phyloP scores from a whole-genome alignment of 1,284 basidiomycete species.

The Marasmius tenuissimus region DNA sequence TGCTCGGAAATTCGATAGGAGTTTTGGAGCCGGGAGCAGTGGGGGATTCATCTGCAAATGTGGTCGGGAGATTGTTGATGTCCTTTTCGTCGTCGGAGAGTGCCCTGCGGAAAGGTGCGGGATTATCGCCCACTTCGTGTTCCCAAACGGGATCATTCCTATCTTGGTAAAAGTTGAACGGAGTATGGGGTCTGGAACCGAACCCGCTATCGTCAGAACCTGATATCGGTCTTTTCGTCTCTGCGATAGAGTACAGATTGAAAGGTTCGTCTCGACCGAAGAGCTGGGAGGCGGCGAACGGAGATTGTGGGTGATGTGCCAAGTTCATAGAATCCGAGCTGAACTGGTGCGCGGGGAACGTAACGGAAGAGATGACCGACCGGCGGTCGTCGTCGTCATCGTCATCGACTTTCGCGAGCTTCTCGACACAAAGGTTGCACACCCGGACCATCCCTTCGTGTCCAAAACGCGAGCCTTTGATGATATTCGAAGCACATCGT shows the following conservation, averaged over 20 bases:
- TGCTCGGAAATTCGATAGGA: constrained; percentile 54
- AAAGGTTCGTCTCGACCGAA: constrained; percentile 79
- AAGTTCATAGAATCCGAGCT: constrained; percentile 48
- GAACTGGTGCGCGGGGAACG: constrained; percentile 63
- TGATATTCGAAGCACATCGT: constrained; percentile 94
- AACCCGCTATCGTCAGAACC: constrained; percentile 55
- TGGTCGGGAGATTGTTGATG: constrained; percentile 35
- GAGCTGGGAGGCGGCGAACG: constrained; percentile 85
- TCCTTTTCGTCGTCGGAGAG: constrained; percentile 79
- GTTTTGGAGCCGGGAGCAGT: constrained; percentile 47
- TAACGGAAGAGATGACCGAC: constrained; percentile 68
- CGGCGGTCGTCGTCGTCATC: constrained; percentile 84
- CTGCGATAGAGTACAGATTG: constrained; percentile 77
- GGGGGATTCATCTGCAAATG: constrained; percentile 46
- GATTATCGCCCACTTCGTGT: constrained; percentile 46
- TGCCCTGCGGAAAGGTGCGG: constrained; percentile 82
- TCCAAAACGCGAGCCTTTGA: constrained; percentile 92
- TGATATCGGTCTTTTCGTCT: constrained; percentile 56
- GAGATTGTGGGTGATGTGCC: constrained; percentile 70
- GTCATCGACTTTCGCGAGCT: constrained; percentile 81
- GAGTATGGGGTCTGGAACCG: constrained; percentile 52
- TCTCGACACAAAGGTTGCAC: constrained; percentile 92
- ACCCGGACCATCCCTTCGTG: constrained; percentile 91
- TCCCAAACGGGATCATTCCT: constrained; percentile 48
- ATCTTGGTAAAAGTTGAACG: constrained; percentile 28